Conservation (phyloP, 202 grass and related monocot species). For the Hordeum pubiflorum region DNA sequence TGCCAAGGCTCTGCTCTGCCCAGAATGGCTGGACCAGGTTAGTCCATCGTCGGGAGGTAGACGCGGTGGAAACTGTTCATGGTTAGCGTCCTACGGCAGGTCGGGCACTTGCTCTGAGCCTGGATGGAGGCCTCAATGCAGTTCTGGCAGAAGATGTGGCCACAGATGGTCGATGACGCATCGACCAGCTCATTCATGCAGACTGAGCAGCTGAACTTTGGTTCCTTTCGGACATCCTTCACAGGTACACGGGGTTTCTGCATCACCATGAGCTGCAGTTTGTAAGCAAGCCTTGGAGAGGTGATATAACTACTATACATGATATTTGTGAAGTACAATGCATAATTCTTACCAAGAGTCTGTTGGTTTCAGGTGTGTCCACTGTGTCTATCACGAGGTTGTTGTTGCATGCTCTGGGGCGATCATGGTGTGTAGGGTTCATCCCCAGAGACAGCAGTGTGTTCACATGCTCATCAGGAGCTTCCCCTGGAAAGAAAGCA, state of each 20-base stretch:
- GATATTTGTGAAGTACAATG: background rate
- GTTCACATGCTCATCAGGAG: background rate
- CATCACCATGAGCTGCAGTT: background rate
- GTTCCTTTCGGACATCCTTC: background rate
- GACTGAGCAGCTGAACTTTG: slow-evolving; percentile 44
- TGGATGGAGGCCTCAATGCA: slow-evolving; percentile 55
- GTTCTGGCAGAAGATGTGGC: slow-evolving; percentile 71
- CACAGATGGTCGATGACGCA: slow-evolving; percentile 64
- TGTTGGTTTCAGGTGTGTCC: background rate
- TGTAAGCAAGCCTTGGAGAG: background rate
- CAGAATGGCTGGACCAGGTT: slow-evolving; percentile 5
- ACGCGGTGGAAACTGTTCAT: slow-evolving; percentile 45
- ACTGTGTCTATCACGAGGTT: background rate
- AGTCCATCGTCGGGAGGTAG: slow-evolving; percentile 42
- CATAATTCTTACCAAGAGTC: background rate
- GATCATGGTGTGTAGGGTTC: background rate
- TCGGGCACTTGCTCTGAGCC: slow-evolving; percentile 65
- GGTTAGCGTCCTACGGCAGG: slow-evolving; percentile 51
- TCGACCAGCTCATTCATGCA: slow-evolving; percentile 52
- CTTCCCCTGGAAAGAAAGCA: background rate
- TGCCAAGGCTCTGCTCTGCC: background rate
- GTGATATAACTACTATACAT: background rate
- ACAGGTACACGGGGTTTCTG: background rate
- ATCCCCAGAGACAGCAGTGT: background rate
- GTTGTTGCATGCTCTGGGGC: background rate